Percentiles rank a stretch among this genome's conserved stretches.
Evolutionary conservation across 2,329 filamentous ascomycete species (phyloP).

Genomic region (Xylaria sp.): DNA sequence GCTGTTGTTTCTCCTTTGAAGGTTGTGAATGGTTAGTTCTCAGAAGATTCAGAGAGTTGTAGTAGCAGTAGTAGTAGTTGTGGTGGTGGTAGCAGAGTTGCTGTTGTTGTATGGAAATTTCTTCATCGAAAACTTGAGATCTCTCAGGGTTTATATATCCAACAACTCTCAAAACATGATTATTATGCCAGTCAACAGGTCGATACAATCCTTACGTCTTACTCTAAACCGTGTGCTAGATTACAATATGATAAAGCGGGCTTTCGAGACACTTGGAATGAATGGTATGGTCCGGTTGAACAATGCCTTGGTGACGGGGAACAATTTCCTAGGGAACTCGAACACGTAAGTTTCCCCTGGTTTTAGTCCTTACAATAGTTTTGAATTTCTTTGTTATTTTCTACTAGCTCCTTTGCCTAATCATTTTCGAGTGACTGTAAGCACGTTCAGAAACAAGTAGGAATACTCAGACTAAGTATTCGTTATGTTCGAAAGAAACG

Average conservation of each 20-base stretch:
- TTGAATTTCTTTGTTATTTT: neutral
- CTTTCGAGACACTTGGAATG: neutral
- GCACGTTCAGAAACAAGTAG: neutral
- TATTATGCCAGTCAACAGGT: neutral
- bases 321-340: no score
- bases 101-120: no score
- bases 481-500: neutral
- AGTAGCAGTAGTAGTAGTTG: no score
- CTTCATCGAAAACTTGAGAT: no score
- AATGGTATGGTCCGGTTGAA: neutral
- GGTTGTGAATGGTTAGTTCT: no score
- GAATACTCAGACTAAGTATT: neutral
- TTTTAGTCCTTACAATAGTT: neutral
- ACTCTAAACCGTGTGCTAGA: neutral
- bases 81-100: no score
- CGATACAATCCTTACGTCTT: neutral
- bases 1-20: no score
- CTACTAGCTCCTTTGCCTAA: neutral
- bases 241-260: neutral
- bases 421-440: neutral
- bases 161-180: no score
- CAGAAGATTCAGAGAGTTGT: no score
- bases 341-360: neutral
- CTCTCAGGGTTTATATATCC: no score
- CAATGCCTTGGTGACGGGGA: neutral